phyloP scores from a whole-genome alignment of 306 rosid species.

The Hippophae tibetana region DNA sequence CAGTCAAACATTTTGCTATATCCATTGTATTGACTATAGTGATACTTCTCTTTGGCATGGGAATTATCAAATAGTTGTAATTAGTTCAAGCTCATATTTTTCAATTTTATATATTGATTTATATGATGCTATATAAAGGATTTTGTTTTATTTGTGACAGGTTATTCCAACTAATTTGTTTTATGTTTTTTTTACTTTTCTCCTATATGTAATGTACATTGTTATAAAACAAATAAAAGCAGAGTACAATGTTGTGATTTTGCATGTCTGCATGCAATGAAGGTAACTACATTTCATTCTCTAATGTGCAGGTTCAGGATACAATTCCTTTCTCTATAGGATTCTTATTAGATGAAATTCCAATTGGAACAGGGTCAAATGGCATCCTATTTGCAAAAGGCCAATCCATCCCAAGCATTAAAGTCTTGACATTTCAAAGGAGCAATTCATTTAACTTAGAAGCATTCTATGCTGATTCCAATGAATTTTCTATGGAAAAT shows the following conservation, averaged over 20 bases:
- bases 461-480: constrained; percentile 52
- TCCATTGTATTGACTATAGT: too few species aligned
- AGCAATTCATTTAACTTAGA: constrained; percentile 56
- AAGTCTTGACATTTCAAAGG: constrained; percentile 44
- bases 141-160: too few species aligned
- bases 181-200: not conserved
- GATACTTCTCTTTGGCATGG: too few species aligned
- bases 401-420: constrained; percentile 57
- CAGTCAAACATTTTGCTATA: too few species aligned
- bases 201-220: not conserved
- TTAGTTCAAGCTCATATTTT: too few species aligned
- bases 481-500: constrained; percentile 58
- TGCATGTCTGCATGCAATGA: constrained; percentile 14
- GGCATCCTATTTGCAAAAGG: constrained; percentile 61
- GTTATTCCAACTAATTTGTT: not conserved
- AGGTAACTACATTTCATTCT: constrained; percentile 12
- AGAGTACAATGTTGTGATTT: not conserved
- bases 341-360: constrained; percentile 44
- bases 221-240: too few species aligned
- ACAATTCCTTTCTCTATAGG: constrained; percentile 66
- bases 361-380: constrained; percentile 39
- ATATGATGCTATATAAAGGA: too few species aligned
- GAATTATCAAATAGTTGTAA: too few species aligned
- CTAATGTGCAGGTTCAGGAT: constrained; percentile 67
- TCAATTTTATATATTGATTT: too few species aligned